These are phyloP conservation scores for Nakaseomyces nivariensis DNA, from an alignment of 1,139 yeast species.

Conservation along the genomic window DNA sequence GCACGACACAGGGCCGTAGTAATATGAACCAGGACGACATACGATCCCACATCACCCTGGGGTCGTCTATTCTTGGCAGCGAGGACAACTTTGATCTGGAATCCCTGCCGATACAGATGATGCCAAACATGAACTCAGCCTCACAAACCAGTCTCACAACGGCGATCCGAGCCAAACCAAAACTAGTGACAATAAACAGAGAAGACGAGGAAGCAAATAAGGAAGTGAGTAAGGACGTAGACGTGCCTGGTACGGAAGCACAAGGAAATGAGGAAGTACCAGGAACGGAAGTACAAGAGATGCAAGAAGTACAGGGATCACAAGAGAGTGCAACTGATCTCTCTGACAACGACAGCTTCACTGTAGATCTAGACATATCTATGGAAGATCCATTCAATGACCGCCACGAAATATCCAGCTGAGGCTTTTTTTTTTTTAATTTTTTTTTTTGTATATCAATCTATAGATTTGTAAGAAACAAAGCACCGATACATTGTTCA, in stretches of 20 bases:
- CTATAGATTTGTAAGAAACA: too few species aligned
- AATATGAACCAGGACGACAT: neutral
- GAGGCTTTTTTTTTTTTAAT: neutral
- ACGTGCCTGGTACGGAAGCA: too few species aligned
- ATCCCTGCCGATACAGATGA: neutral
- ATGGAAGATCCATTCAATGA: constrained; percentile 12
- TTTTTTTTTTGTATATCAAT: neutral
- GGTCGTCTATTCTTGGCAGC: constrained; percentile 29
- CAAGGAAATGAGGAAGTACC: too few species aligned
- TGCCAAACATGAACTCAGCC: neutral
- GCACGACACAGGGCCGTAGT: neutral
- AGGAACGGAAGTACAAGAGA: too few species aligned
- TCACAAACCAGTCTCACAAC: constrained; percentile 35
- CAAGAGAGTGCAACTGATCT: neutral
- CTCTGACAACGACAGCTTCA: constrained; percentile 21
- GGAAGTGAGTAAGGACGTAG: too few species aligned
- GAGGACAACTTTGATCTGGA: constrained; percentile 17
- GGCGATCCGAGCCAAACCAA: constrained; percentile 63
- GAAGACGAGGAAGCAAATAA: constrained; percentile 27
- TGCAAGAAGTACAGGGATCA: too few species aligned
- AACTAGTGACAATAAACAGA: constrained; percentile 49
- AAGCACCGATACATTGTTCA: too few species aligned
- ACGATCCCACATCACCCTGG: constrained; percentile 28
- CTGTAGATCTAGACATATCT: constrained; percentile 21
- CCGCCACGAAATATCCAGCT: constrained; percentile 24